Evolutionary conservation across 768 basidiomycete species (phyloP).

Genomic region (Hortiboletus campestris): DNA sequence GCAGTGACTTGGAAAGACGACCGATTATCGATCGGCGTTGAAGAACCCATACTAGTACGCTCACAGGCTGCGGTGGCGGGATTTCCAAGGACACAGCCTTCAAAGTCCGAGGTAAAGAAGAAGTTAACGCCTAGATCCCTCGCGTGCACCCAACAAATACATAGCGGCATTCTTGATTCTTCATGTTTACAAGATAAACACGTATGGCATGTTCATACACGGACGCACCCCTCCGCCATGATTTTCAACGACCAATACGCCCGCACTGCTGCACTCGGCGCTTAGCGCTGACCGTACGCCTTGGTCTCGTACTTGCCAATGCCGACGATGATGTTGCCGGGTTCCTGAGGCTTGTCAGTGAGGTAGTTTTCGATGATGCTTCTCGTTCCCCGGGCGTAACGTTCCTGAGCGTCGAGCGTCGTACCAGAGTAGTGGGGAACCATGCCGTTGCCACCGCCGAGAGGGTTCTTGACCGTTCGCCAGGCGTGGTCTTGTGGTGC

Average conservation of each 20-base stretch:
- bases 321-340: slow-evolving; percentile 79
- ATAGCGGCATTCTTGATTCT: background rate
- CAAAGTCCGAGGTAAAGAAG: background rate
- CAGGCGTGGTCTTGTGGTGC: slow-evolving; percentile 84
- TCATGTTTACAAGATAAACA: background rate
- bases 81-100: background rate
- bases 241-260: background rate
- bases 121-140: background rate
- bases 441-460: slow-evolving; percentile 88
- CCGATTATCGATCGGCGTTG: too few relatives aligned
- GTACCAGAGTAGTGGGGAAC: slow-evolving; percentile 87
- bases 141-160: background rate
- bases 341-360: slow-evolving; percentile 60
- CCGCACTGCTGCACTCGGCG: background rate
- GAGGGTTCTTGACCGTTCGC: slow-evolving; percentile 78
- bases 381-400: slow-evolving; percentile 75
- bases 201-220: background rate
- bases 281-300: slow-evolving; percentile 37
- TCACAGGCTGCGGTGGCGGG: too few relatives aligned
- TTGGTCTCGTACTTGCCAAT: slow-evolving; percentile 53
- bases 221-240: background rate
- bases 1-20: background rate
- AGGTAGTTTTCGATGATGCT: slow-evolving; percentile 74
- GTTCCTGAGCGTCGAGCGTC: slow-evolving; percentile 84
- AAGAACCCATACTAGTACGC: background rate